Evolutionary conservation across 345 rosid genomes (phyloP).

Genomic region (Brassica cretica): DNA sequence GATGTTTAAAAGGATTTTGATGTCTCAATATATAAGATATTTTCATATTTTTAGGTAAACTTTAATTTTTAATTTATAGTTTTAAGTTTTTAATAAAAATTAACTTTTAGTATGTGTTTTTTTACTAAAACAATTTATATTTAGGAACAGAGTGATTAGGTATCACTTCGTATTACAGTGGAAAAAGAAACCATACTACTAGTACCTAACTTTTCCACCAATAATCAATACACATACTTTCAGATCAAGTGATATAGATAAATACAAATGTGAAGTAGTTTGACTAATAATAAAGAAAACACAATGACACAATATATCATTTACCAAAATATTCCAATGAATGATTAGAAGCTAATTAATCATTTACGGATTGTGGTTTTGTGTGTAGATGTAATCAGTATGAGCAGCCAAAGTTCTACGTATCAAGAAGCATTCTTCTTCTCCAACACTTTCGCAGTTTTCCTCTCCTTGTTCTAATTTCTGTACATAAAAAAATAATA

Average conservation of each 20-base stretch:
- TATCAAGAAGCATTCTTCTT: constrained; percentile 55
- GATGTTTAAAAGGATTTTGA: not conserved
- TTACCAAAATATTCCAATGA: not conserved
- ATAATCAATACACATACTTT: not conserved
- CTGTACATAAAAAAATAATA: constrained; percentile 13
- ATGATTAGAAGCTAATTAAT: not conserved
- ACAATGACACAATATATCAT: constrained; percentile 8
- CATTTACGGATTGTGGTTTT: constrained; percentile 40
- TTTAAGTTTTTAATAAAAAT: too few relatives aligned
- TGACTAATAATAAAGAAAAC: constrained; percentile 2
- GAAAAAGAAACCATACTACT: not conserved
- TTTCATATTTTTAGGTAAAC: too few relatives aligned
- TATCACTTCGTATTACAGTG: not conserved
- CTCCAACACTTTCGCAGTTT: constrained; percentile 47
- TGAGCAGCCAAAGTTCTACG: constrained; percentile 52
- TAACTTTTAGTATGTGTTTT: not conserved
- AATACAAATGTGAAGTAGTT: constrained; percentile 6
- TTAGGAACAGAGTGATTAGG: not conserved
- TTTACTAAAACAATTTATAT: not conserved
- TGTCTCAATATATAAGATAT: not conserved
- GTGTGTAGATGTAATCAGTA: constrained; percentile 56
- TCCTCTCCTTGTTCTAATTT: constrained; percentile 32
- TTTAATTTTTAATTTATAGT: too few relatives aligned
- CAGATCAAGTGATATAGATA: not conserved
- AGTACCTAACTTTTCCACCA: not conserved